Evolutionary conservation across 148 eudicot species (phyloP), one percentile per base, ranked within the genome.

Genomic region (Tetragonia tetragonoides): DNA sequence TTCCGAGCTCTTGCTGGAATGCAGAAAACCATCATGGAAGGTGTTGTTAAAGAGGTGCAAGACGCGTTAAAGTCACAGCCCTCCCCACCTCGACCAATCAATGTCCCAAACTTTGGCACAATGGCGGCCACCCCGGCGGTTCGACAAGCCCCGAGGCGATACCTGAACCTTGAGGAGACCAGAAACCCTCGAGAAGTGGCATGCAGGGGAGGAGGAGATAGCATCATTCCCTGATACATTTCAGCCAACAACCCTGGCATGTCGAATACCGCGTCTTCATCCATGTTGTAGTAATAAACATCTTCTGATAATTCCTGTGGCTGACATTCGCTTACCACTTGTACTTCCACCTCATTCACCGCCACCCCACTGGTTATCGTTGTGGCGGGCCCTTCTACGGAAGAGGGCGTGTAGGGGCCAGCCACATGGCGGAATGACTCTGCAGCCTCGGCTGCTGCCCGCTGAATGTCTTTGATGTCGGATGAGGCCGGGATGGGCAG

Each of bases 361-460:
- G 9, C 59, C 9, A 3, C 16, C 9, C 14, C 12, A 23, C 23
- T 37, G 40, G 2, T 21, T 6, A 17, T 51, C 66, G 51, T 47
- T 11, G 0, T 4, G 5, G 34, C 1, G 34, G 5, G 20, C 0
- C 44, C 17, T 11, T 72, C 6, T n/a, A 9, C 64, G 4, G 4
- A 16, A 0, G 41, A 49, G 47, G 24, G 66, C 3, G 10, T 39
- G 1, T 16, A 20, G 0, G 60, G 62, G 34, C 34, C 34, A 2
- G 15, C 37, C 1, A 10, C 24, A 0, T 46, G 62, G 38, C 88
- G 75, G 49, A 89, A 93, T 0, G 68, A 73, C 71, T 87, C 87
- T 0, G 95, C 97, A 0, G 95, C 97, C 80, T 88, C 88, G 0
- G 89, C 88, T 0, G 97, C 97, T 0, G 93, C 91, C 68, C 80